Evolutionary conservation across 257 asterid species (phyloP).

Genomic region (Solanum neorickii): DNA sequence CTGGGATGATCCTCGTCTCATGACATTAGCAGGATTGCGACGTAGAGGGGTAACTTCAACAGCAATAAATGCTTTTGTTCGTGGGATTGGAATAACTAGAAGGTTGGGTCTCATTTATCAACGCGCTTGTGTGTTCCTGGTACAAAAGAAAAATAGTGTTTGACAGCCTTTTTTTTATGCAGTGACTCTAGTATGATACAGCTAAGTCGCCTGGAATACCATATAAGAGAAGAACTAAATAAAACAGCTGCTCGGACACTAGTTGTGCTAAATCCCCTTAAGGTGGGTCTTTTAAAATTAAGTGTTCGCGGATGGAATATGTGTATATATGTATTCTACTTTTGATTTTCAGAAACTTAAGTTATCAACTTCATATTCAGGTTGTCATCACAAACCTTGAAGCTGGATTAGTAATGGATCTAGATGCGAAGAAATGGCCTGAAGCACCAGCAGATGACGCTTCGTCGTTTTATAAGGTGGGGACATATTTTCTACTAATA

Average conservation of each 20-base stretch:
- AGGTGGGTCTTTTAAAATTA: constrained; percentile 30
- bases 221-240: constrained; percentile 86
- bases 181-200: constrained; percentile 82
- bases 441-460: constrained; percentile 65
- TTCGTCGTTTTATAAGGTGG: constrained; percentile 64
- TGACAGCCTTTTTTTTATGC: constrained; percentile 15
- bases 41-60: constrained; percentile 92
- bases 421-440: constrained; percentile 95
- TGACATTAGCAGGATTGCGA: constrained; percentile 87
- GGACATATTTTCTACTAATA: not conserved
- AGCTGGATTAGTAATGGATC: constrained; percentile 45
- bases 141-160: not conserved
- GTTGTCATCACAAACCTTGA: constrained; percentile 77
- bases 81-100: constrained; percentile 93
- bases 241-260: constrained; percentile 65
- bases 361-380: constrained; percentile 17
- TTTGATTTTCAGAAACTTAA: not conserved
- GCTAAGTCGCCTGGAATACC: constrained; percentile 74
- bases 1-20: constrained; percentile 97
- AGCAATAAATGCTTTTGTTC: constrained; percentile 79
- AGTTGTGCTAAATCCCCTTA: constrained; percentile 85
- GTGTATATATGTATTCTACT: not conserved
- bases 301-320: not conserved
- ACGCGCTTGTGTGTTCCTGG: not conserved
- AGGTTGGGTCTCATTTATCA: constrained; percentile 31